These are phyloP conservation scores for Fusarium scirpi DNA, from an alignment of 2,329 filamentous ascomycete species.

Conservation along the genomic window DNA sequence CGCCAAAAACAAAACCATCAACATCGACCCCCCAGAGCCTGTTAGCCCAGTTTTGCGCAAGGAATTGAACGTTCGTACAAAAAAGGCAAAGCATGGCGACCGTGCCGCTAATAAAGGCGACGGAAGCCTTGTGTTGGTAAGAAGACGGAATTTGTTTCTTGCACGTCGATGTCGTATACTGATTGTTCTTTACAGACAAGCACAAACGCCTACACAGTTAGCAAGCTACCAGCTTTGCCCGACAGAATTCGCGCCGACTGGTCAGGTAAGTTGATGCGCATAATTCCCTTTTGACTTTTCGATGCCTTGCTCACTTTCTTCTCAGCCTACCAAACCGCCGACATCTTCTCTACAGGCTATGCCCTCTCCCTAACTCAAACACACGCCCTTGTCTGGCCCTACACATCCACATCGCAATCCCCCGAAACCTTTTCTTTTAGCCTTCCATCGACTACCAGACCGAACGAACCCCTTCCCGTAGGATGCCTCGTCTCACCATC, in stretches of 20 bases:
- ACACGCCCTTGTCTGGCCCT: conserved; percentile 91
- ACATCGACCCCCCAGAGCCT: conserved; percentile 61
- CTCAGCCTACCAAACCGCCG: conserved; percentile 73
- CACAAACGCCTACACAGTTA: conserved; percentile 86
- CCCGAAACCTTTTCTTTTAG: conserved; percentile 85
- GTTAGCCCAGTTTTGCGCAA: conserved; percentile 56
- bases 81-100: conserved; percentile 72
- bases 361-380: conserved; percentile 84
- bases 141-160: conserved; percentile 38
- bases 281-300: background rate
- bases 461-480: conserved; percentile 79
- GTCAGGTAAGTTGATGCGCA: conserved; percentile 65
- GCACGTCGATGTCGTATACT: conserved; percentile 34
- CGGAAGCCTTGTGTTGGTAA: conserved; percentile 73
- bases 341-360: conserved; percentile 75
- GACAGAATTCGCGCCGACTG: conserved; percentile 77
- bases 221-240: conserved; percentile 85
- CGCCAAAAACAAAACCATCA: conserved; percentile 56
- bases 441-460: conserved; percentile 78
- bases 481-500: conserved; percentile 85
- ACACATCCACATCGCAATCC: conserved; percentile 74
- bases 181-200: conserved; percentile 71
- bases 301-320: conserved; percentile 31
- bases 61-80: conserved; percentile 70
- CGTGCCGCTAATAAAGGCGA: conserved; percentile 73